Base-by-base conservation (phyloP, 371 early-diverging fungal genomes). In the Mortierella sp. region DNA sequence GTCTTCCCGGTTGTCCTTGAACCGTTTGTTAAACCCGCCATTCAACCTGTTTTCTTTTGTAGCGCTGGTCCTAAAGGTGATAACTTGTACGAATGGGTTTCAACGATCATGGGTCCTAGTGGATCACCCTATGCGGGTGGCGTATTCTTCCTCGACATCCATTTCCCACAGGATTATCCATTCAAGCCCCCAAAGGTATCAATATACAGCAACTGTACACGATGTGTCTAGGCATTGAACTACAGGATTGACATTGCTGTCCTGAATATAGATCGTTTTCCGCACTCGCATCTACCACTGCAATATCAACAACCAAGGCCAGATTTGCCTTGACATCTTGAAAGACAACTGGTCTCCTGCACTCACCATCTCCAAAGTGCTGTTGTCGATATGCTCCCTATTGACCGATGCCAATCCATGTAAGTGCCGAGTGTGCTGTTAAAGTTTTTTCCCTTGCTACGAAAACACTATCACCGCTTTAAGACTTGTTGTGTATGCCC, bases 61-160 rank as follows among this genome's bases (percentile, higher is more conserved):
- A 89, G 93, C 78, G 98, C 98, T 52, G 95, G 96, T n/a, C 98
- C 98, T 2, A 97, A 96, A 71, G 95, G 94, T 30, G 98, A 97
- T 79, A 95, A 96, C 69, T 81, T 98, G 54, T 97, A 92, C 80
- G 96, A 97, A 67, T 98, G 98, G 98, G 92, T 93, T 2, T 89
- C 96, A 24, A 97, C 98, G 10, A 95, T 98, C 64, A 87, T 88
- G 63, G 98, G 99, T 2, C 98, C 99, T 10, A 81, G 85, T 39
- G 92, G 86, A 26, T 91, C 90, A 67, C 94, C 94, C 61, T 93
- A 93, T 72, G 81, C 89, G 60, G 85, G 87, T 34, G 99, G 99
- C 67, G 94, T 96, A 50, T 99, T 98, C 84, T 97, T 99, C 85
- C 88, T 99, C 49, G 88, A 93, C 59, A 99, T 99, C 82, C 96